Base-by-base conservation (phyloP, 495 filamentous ascomycete species). In the Aspergillus egyptiacus region DNA sequence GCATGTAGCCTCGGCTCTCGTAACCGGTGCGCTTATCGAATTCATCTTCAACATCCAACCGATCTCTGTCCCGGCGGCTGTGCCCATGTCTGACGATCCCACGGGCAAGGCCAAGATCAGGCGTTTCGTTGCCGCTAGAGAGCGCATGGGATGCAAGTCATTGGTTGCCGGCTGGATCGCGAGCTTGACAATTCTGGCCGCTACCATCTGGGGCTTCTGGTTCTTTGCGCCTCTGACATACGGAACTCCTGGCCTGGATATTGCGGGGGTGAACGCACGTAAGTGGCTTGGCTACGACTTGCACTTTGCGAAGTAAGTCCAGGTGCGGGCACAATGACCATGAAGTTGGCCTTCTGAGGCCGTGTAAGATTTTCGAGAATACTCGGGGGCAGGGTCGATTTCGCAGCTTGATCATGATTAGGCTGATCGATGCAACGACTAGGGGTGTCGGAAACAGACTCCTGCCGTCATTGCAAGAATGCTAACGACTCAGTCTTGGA, bases 231-330 rank as follows among this genome's bases (percentile, higher is more conserved):
- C 93, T 17, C 69, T 98, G 63, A 98, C 93, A 9, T 97, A 97
- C 65, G 93, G 93, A 18, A 89, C 85, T 48, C 93, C 93, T 1
- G 94, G 93, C n/a, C 76, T 98, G 66, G 82, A 71, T 49, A 83
- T 91, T 8, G 82, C 83, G 8, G 76, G 88, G 58, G 90, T 98
- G 33, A 64, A 84, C 45, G 81, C 87, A 40, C 80, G 93, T 66
- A 95, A 95, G 72, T 98, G 90, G 93, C 73, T 97, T 60, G 84
- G 85, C 37, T 98, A 98, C 65, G 93, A 98, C 69, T 76, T 98
- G 65, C 93, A 98, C 73, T 98, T 97, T 71, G 93, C 93, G 30
- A 98, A 98, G 79, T 98, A 86, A 70, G 50, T 35, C n/a, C n/a
- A n/a, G n/a, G n/a, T n/a, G n/a, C n/a, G n/a, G n/a, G 31, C 34